These are phyloP conservation scores for Coniella vitis DNA, from an alignment of 2,329 filamentous ascomycete species.

Conservation along the genomic window DNA sequence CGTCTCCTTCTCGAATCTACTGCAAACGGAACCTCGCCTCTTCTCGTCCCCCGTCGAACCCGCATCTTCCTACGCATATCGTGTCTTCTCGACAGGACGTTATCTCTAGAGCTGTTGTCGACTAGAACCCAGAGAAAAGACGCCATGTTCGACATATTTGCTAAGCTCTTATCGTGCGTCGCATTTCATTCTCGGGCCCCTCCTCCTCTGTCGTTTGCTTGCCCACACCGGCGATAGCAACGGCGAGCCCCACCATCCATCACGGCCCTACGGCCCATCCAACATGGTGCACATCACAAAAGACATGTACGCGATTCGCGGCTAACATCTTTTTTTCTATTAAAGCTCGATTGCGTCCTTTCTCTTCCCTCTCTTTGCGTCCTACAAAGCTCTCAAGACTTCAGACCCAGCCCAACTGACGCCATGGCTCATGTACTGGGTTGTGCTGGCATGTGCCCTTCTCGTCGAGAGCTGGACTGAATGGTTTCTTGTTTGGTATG, in stretches of 20 bases:
- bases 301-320: constrained; percentile 7
- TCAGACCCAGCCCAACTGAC: constrained; percentile 82
- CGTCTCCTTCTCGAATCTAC: too few species aligned
- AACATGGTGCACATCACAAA: constrained; percentile 1
- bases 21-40: too few species aligned
- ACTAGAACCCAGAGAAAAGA: background rate
- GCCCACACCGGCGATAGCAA: constrained; percentile 7
- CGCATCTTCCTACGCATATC: too few species aligned
- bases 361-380: constrained; percentile 91
- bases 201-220: too few species aligned
- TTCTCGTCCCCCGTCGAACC: too few species aligned
- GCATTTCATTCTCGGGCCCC: constrained; percentile 20
- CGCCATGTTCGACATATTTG: constrained; percentile 70
- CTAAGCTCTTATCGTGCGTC: constrained; percentile 71
- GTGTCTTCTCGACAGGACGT: too few species aligned
- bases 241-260: constrained; percentile 16
- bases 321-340: constrained; percentile 1
- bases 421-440: constrained; percentile 99
- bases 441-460: constrained; percentile 75
- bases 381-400: constrained; percentile 94
- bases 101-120: too few species aligned
- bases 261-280: constrained; percentile 9
- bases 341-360: constrained; percentile 76
- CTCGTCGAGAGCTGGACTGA: constrained; percentile 81
- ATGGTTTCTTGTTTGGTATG: constrained; percentile 76